Base-by-base conservation (phyloP, 345 rosid species). In the Orychophragmus violaceus region DNA sequence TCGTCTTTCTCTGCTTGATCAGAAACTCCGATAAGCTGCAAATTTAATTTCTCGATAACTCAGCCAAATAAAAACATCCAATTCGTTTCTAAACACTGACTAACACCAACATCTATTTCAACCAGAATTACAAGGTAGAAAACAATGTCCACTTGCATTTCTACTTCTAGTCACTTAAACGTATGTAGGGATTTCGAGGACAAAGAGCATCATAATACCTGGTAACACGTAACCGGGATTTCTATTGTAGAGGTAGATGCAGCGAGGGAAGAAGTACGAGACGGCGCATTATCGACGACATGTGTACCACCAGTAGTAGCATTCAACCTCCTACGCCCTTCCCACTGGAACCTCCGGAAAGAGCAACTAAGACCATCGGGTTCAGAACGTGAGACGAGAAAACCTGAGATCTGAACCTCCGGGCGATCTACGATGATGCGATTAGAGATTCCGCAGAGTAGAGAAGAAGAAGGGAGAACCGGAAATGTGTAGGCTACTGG, bases 1-100 rank as follows among this genome's bases (percentile, higher is more conserved):
- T 87, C 97, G 74, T 94, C 99, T 72, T 90, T 94, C 79, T 94
- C 99, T 8, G 95, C 89, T 74, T 82, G 71, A 65, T 75, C 85
- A 66, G 86, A 78, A 62, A 79, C 80, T 30, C 99, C 97, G 62
- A 94, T 62, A 46, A 94, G 82, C 97, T 91, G 86, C 79, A 71
- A 59, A 62, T 35, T 42, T 4, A 60, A 45, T 37, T 62, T 24
- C 32, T n/a, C n/a, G n/a, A n/a, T 8, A 24, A 29, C 35, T 48
- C 18, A 30, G 44, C 46, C 58, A 74, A 32, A 59, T 41, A 18
- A 14, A 41, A 3, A 12, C n/a, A n/a, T n/a, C n/a, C n/a, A n/a
- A n/a, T n/a, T n/a, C n/a, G 28, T 5, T 28, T 64, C 6, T 19
- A 42, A 27, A 37, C 23, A 50, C n/a, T 52, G 11, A 16, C 49